phyloP scores from a whole-genome alignment of 2,329 filamentous ascomycete genomes.

The Venturiaceae sp. region DNA sequence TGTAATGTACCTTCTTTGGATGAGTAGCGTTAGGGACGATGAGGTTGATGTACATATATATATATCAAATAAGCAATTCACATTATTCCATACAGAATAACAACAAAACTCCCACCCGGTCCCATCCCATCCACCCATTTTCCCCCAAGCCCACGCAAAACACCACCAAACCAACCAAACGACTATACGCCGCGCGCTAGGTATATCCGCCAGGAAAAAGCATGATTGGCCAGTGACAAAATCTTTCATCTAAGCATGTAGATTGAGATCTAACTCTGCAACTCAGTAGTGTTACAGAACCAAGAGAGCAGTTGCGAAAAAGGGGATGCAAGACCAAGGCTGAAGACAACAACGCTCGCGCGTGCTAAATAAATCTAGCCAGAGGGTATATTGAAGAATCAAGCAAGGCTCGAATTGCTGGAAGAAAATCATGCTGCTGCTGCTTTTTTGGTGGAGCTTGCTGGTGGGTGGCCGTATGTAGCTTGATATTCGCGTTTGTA shows the following conservation, averaged over 20 bases:
- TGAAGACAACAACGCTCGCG: neutral
- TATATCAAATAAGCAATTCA: no score
- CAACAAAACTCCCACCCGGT: no score
- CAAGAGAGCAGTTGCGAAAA: neutral
- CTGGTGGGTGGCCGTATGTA: constrained; percentile 7
- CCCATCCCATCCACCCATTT: no score
- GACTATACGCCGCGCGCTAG: neutral
- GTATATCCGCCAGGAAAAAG: neutral
- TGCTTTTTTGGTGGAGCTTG: neutral
- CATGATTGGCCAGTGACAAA: neutral
- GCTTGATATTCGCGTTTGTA: constrained; percentile 9
- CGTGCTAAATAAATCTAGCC: neutral
- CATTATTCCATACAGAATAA: no score
- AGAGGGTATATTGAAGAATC: neutral
- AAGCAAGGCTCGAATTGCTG: neutral
- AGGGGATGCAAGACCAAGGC: neutral
- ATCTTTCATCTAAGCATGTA: neutral
- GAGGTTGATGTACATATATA: no score
- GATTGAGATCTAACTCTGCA: neutral
- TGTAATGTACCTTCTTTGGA: no score
- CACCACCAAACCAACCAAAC: neutral
- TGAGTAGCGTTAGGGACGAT: no score
- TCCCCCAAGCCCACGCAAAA: neutral
- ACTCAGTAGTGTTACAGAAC: neutral
- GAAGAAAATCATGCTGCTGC: neutral